Percentiles rank a stretch among this genome's conserved stretches.
phyloP scores from a whole-genome alignment of 306 rosid genomes.

The Aeschynomene evenia region DNA sequence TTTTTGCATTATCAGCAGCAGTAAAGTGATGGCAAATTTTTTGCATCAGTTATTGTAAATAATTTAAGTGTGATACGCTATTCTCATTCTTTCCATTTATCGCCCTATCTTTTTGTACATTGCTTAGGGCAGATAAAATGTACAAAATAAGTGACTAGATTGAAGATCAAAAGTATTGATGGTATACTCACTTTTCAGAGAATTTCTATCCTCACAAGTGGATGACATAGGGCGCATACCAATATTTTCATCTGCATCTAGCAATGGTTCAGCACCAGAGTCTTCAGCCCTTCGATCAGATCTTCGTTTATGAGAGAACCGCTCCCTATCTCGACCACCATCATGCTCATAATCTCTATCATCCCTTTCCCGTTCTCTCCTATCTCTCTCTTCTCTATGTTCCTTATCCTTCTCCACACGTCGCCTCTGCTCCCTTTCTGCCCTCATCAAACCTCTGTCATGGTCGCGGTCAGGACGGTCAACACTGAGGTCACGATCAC shows the following conservation, averaged over 20 bases:
- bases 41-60: conserved; percentile 9
- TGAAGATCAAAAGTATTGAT: conserved; percentile 22
- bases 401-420: conserved; percentile 87
- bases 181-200: conserved; percentile 72
- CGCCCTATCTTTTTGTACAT: too few relatives aligned
- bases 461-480: conserved; percentile 84
- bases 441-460: conserved; percentile 61
- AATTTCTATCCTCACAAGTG: conserved; percentile 63
- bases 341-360: conserved; percentile 84
- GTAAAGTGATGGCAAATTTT: conserved; percentile 18
- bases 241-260: conserved; percentile 72
- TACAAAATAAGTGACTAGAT: conserved; percentile 12
- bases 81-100: conserved; percentile 10
- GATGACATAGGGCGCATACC: conserved; percentile 66
- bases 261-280: conserved; percentile 64
- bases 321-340: conserved; percentile 66
- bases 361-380: conserved; percentile 67
- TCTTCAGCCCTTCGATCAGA: conserved; percentile 68
- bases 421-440: conserved; percentile 79
- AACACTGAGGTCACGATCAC: conserved; percentile 83
- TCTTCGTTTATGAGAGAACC: conserved; percentile 64
- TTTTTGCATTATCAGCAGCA: conserved; percentile 2
- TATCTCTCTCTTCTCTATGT: conserved; percentile 78
- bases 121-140: conserved; percentile 8
- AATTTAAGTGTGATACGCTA: background rate